Conservation (phyloP, 768 basidiomycete genomes). For the Suillus hirtellus region DNA sequence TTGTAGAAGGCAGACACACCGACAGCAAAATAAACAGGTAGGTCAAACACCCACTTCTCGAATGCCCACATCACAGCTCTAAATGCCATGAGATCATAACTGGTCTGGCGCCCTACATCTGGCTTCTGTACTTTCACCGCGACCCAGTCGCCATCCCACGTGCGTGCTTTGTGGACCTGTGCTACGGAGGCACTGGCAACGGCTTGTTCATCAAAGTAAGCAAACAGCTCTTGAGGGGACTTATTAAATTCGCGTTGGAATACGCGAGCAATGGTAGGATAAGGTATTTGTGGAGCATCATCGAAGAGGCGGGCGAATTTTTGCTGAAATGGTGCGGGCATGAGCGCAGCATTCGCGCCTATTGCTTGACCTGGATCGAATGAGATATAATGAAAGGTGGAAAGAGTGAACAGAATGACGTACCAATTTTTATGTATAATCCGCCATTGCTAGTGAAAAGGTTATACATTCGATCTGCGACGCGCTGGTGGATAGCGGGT, state of each 20-base stretch:
- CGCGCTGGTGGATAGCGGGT: slow-evolving; percentile 80
- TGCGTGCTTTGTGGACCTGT: slow-evolving; percentile 83
- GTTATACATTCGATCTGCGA: slow-evolving; percentile 74
- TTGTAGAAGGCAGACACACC: slow-evolving; percentile 42
- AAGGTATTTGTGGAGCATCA: slow-evolving; percentile 83
- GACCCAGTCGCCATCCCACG: slow-evolving; percentile 62
- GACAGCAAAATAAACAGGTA: slow-evolving; percentile 81
- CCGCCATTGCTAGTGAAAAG: slow-evolving; percentile 83
- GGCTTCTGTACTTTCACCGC: slow-evolving; percentile 96
- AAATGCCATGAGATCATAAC: slow-evolving; percentile 77
- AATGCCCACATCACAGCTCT: slow-evolving; percentile 78
- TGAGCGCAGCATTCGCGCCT: slow-evolving; percentile 81
- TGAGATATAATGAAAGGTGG: slow-evolving; percentile 6
- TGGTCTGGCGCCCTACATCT: slow-evolving; percentile 81
- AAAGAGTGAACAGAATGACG: slow-evolving; percentile 21
- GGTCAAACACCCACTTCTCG: slow-evolving; percentile 78
- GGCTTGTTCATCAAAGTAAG: slow-evolving; percentile 72
- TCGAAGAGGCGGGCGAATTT: slow-evolving; percentile 87
- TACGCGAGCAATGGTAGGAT: slow-evolving; percentile 63
- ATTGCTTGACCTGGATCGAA: slow-evolving; percentile 62
- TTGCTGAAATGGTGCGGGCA: slow-evolving; percentile 81
- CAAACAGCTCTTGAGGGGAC: slow-evolving; percentile 73
- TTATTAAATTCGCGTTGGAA: slow-evolving; percentile 69
- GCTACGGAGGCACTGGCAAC: slow-evolving; percentile 90
- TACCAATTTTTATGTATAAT: slow-evolving; percentile 82